Base-by-base conservation (phyloP, 352 stramenopile species). In the Phytophthora vignae region DNA sequence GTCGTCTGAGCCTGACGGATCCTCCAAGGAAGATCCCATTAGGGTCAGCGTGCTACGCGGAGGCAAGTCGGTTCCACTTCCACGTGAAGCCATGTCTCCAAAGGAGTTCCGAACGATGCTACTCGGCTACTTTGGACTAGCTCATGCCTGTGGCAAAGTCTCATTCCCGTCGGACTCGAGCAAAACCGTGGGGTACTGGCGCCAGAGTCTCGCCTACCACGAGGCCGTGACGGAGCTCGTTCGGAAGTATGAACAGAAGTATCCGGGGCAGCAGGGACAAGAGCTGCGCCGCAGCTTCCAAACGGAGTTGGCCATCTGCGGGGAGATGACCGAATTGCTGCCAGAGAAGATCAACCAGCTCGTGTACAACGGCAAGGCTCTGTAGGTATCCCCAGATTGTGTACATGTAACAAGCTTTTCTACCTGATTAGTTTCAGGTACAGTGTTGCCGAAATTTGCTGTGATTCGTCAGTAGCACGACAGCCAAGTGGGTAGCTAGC, bases 341-440 rank as follows among this genome's bases (percentile, higher is more conserved):
- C 87, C 87, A 0, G 85, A 93, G 64, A 93, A 93, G 67, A 92
- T 94, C 74, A 90, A 93, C 67, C 84, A 91, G 56, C 76, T 92
- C 54, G 78, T 91, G 62, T 93, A 90, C 73, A 87, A 90, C 61
- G 82, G 82, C 61, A 85, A 79, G 38, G 64, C 76, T 4, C 69
- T 92, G 21, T 90, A 81, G 38, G 21, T 25, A 19, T 50, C 33
- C 9, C 12, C 33, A 14, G 12, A 40, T 40, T 14, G 33, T 40
- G 12, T 7, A 7, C 27, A 31, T 31, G 27, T 15, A 40, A 40
- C 33, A 4, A 14, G 33, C 33, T 14, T 40, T 38, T 40, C 0
- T 3, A n/a, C 15, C 33, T 40, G 33, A 11, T 40, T 14, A 14
- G 9, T 40, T 14, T 40, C 27, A 31, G 27, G 27, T 31, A 31